Evolutionary conservation across 2,329 filamentous ascomycete genomes (phyloP).

Genomic region (Fusarium globosum): DNA sequence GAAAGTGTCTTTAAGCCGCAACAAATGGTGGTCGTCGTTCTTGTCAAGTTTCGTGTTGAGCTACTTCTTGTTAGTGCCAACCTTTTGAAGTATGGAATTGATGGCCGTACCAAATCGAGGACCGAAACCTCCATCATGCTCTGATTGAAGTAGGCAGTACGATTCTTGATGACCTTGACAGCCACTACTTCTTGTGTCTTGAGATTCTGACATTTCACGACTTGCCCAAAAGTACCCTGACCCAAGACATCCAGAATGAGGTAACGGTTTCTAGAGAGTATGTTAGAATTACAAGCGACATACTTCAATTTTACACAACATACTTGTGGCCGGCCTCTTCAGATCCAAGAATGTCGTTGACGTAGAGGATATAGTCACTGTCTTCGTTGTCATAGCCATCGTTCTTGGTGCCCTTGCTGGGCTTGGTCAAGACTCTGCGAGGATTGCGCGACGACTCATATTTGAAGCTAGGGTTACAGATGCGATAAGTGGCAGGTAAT

Average conservation of each 20-base stretch:
- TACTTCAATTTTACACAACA: conserved; percentile 43
- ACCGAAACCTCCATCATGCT: conserved; percentile 99
- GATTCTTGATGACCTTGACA: conserved; percentile 99
- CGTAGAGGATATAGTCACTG: conserved; percentile 98
- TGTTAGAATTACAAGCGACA: conserved; percentile 16
- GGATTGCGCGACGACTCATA: conserved; percentile 98
- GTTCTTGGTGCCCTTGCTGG: conserved; percentile 98
- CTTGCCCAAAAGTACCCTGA: conserved; percentile 97
- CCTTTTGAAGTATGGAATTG: not conserved
- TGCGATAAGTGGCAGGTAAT: conserved; percentile 93
- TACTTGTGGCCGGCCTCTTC: conserved; percentile 98
- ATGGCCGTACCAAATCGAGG: conserved; percentile 78
- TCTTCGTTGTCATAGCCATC: conserved; percentile 99
- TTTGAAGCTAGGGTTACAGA: conserved; percentile 98
- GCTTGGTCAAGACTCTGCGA: conserved; percentile 94
- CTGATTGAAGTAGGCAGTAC: conserved; percentile 99
- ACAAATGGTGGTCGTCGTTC: conserved; percentile 96
- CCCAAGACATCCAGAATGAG: conserved; percentile 96
- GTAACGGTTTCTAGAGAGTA: conserved; percentile 81
- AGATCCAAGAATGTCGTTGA: conserved; percentile 97
- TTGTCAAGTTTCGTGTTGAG: conserved; percentile 99
- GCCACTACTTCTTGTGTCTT: conserved; percentile 99
- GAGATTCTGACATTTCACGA: conserved; percentile 98
- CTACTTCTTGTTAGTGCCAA: conserved; percentile 58
- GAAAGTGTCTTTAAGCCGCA: conserved; percentile 96